phyloP scores from a whole-genome alignment of 2,329 filamentous ascomycete genomes.

The Cytospora chrysosperma region DNA sequence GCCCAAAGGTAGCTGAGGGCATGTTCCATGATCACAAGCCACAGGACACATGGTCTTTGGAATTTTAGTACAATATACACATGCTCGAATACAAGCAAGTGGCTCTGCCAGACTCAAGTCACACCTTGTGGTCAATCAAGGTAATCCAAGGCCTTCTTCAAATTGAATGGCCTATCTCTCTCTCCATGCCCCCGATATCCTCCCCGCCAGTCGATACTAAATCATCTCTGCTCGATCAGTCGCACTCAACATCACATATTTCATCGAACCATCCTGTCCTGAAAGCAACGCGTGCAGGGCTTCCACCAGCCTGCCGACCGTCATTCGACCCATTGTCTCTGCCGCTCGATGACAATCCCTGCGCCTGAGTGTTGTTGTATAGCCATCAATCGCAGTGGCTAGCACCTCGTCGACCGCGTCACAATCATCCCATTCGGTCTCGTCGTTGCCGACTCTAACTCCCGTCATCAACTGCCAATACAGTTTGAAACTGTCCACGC shows the following conservation, averaged over 20 bases:
- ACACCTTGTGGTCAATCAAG: too few relatives aligned
- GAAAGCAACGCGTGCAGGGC: neutral
- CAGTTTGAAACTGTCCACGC: neutral
- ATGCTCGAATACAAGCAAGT: too few relatives aligned
- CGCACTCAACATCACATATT: neutral
- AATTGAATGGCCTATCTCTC: too few relatives aligned
- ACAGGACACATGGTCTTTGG: too few relatives aligned
- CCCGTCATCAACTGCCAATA: neutral
- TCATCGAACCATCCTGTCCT: neutral
- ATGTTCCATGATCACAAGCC: too few relatives aligned
- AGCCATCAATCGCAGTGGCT: neutral
- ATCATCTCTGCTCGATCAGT: neutral
- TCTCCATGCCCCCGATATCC: too few relatives aligned
- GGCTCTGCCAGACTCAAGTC: too few relatives aligned
- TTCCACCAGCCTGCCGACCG: neutral
- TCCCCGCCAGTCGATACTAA: too few relatives aligned
- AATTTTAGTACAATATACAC: too few relatives aligned
- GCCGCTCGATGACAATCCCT: neutral
- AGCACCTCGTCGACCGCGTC: neutral
- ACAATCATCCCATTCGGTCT: neutral
- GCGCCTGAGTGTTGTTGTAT: too few relatives aligned
- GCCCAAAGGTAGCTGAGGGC: too few relatives aligned
- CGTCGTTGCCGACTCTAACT: neutral
- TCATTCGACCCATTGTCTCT: neutral
- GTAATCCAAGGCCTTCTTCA: too few relatives aligned